phyloP scores from a whole-genome alignment of 768 basidiomycete genomes.

The Panellus pusillus region DNA sequence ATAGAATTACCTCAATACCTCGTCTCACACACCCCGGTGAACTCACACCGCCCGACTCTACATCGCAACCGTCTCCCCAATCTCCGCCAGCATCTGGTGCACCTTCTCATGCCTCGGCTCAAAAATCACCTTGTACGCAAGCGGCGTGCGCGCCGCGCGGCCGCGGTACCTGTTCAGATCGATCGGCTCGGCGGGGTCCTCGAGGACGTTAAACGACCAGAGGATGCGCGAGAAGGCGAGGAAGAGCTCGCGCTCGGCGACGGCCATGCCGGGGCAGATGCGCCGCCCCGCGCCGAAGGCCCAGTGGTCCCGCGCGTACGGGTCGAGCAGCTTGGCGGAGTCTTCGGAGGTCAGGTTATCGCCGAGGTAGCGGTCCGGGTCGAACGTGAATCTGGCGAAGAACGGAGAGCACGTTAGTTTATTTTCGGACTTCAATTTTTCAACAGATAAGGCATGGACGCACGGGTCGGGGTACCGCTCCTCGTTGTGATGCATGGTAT shows the following conservation, averaged over 20 bases:
- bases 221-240: conserved; percentile 35
- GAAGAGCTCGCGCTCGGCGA: conserved; percentile 36
- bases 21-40: too few species aligned
- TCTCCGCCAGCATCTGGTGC: conserved; percentile 6
- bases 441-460: neutral
- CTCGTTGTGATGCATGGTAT: conserved; percentile 22
- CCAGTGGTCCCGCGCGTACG: conserved; percentile 37
- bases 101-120: conserved; percentile 19
- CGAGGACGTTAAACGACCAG: conserved; percentile 32
- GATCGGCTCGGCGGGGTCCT: conserved; percentile 32
- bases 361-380: conserved; percentile 37
- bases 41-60: too few species aligned
- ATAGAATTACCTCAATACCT: too few species aligned
- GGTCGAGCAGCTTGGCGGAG: conserved; percentile 31
- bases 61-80: neutral
- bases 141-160: conserved; percentile 31
- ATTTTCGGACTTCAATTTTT: neutral
- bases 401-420: too few species aligned
- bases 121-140: conserved; percentile 29
- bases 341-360: conserved; percentile 30
- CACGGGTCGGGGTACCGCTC: conserved; percentile 30
- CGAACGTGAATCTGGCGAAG: conserved; percentile 23
- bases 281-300: conserved; percentile 36
- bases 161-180: conserved; percentile 36
- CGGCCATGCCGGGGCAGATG: conserved; percentile 33